These are phyloP conservation scores for Dimocarpus longan DNA, from an alignment of 345 rosid species.

Conservation along the genomic window DNA sequence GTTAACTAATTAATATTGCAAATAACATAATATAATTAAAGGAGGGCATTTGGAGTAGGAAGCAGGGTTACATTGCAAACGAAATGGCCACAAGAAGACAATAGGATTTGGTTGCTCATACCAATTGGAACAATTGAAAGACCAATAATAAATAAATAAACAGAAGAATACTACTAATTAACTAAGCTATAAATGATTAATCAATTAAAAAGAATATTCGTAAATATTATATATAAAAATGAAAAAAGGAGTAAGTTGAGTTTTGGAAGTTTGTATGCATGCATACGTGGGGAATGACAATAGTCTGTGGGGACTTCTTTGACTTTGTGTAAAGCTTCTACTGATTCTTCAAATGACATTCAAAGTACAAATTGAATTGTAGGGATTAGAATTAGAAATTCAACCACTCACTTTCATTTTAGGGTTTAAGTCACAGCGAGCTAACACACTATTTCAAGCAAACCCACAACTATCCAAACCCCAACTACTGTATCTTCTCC, in stretches of 20 bases:
- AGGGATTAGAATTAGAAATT: conserved; percentile 17
- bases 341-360: background rate
- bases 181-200: background rate
- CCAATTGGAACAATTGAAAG: conserved; percentile 11
- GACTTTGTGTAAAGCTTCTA: conserved; percentile 25
- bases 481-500: conserved; percentile 41
- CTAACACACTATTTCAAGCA: conserved; percentile 41
- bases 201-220: background rate
- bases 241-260: conserved; percentile 3
- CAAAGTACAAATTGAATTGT: background rate
- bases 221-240: background rate
- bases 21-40: background rate
- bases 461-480: conserved; percentile 18
- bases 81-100: conserved; percentile 34
- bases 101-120: conserved; percentile 37
- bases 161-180: background rate
- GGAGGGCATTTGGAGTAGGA: conserved; percentile 30
- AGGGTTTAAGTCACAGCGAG: conserved; percentile 25
- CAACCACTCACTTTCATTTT: conserved; percentile 43
- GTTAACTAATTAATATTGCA: background rate
- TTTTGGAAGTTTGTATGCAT: conserved; percentile 39
- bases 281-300: conserved; percentile 31
- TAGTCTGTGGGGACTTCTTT: conserved; percentile 23
- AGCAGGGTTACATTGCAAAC: conserved; percentile 16
- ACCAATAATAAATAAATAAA: background rate